Evolutionary conservation across 1,139 yeast species (phyloP).

Genomic region (Pichiaceae sp.): DNA sequence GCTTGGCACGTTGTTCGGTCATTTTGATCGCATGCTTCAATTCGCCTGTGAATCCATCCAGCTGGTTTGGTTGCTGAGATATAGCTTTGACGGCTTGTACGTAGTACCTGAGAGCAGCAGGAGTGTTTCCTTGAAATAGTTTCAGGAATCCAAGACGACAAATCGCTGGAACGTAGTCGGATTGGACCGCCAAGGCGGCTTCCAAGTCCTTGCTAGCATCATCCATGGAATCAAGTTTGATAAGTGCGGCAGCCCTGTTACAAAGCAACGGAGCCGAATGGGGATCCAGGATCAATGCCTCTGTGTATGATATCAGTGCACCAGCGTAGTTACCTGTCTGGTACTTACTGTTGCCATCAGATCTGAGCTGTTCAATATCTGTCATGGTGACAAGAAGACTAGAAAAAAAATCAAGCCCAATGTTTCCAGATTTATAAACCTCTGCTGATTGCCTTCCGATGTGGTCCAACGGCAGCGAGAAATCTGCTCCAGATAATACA

Average conservation of each 20-base stretch:
- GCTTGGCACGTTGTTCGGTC: constrained; percentile 22
- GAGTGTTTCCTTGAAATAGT: constrained; percentile 26
- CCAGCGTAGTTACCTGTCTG: constrained; percentile 23
- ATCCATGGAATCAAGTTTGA: constrained; percentile 24
- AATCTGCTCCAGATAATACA: background rate
- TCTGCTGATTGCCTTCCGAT: background rate
- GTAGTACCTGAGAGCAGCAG: constrained; percentile 25
- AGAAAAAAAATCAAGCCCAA: too few relatives aligned
- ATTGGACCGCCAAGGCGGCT: constrained; percentile 22
- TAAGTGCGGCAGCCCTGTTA: constrained; percentile 30
- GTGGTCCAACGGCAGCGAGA: background rate
- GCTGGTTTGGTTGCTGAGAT: constrained; percentile 13
- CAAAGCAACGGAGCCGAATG: constrained; percentile 23
- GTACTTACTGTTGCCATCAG: constrained; percentile 25
- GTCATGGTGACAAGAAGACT: constrained; percentile 1
- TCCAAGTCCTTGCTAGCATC: constrained; percentile 27
- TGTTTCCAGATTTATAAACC: too few relatives aligned
- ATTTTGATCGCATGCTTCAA: constrained; percentile 19
- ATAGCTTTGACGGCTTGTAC: constrained; percentile 24
- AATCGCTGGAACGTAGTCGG: constrained; percentile 28
- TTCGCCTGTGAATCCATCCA: constrained; percentile 19
- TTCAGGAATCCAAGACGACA: constrained; percentile 27
- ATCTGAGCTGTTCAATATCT: constrained; percentile 14
- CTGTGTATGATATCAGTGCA: constrained; percentile 27
- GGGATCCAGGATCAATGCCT: constrained; percentile 26